Base-by-base conservation (phyloP, 2,329 filamentous ascomycete genomes). In the Salinomyces thailandicus region DNA sequence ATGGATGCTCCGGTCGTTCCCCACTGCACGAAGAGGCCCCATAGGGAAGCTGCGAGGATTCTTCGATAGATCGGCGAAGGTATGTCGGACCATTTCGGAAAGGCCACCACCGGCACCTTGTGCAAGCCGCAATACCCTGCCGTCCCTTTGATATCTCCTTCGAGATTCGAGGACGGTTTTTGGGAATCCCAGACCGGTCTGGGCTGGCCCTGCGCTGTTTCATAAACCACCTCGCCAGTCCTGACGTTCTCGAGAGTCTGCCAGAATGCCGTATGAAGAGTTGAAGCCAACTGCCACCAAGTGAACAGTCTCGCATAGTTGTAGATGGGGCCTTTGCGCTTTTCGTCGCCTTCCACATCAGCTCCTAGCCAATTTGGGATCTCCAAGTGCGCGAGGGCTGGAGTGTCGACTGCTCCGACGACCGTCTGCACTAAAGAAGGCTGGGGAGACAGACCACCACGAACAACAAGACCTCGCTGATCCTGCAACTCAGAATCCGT, bases 251-350 rank as follows among this genome's bases (percentile, higher is more conserved):
- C 37, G 18, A 49, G 18, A 5, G 42, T 43, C 18, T 29, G 37
- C 11, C n/a, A 33, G 17, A 47, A 27, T 2, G 45, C 39, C 12
- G 18, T 28, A 17, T 46, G 37, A 11, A 50, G 34, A 3, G 41
- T 46, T 9, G 24, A 28, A 2, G 45, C 42, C 3, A 52, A 33
- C 30, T 48, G 39, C 35, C 44, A 49, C 47, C 45, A 50, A 3
- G 47, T 51, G 34, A 51, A 52, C 1, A 48, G 37, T 12, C 47
- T 32, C 3, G 48, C 50, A 32, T 52, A 51, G 28, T 51, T 52
- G 42, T 46, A 51, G 15, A 50, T 46, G 3, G 48, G 50, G 0
- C 45, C 48, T 31, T 43, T 39, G n/a, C 27, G 35, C 15, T 42
- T 38, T 31, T 51, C 48, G 32, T 52, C 50, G 9, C 50, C 48